Base-by-base conservation (phyloP, 1,284 basidiomycete species). In the Pyrrhoderma noxium region DNA sequence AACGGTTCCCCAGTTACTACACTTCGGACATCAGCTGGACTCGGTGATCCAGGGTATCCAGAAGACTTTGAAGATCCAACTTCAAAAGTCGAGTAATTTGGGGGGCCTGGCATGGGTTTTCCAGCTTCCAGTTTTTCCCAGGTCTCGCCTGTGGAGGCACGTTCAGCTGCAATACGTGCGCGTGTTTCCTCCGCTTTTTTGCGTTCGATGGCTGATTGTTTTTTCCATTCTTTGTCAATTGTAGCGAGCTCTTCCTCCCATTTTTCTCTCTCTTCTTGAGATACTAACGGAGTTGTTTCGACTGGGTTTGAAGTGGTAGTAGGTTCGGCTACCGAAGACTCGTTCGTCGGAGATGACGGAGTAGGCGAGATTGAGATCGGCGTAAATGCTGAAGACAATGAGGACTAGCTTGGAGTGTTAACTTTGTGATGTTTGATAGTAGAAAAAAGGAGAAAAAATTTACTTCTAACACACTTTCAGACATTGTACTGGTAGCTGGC, bases 151-250 rank as follows among this genome's bases (percentile, higher is more conserved):
- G 70, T 62, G 69, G 60, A 67, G 80, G 69, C 27, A 69, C 49
- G 45, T 22, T 49, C 47, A 16, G 47, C 72, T 62, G 89, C 88
- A 79, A 88, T 87, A 53, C 75, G 70, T 41, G 76, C 74, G n/a
- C 88, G 79, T 61, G 83, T 80, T 53, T 72, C 75, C 66, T 86
- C 82, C 7, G 88, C 85, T 63, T 85, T 89, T 59, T 77, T 71
- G 47, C 89, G 81, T 40, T 83, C 83, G 55, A 80, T 77, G 31
- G 85, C 80, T 23, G 82, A 85, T 61, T 85, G 78, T 22, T 78
- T 77, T 37, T 81, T 80, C 90, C 90, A 93, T 58, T 72, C 67
- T 36, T 74, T 70, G 8, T 89, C 69, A 51, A 89, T 83, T 0
- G 76, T 66, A 47, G 92, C 84, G 64, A 88, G 85, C 57, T 82